phyloP scores from a whole-genome alignment of 2,329 filamentous ascomycete genomes.

The Diplodia intermedia region DNA sequence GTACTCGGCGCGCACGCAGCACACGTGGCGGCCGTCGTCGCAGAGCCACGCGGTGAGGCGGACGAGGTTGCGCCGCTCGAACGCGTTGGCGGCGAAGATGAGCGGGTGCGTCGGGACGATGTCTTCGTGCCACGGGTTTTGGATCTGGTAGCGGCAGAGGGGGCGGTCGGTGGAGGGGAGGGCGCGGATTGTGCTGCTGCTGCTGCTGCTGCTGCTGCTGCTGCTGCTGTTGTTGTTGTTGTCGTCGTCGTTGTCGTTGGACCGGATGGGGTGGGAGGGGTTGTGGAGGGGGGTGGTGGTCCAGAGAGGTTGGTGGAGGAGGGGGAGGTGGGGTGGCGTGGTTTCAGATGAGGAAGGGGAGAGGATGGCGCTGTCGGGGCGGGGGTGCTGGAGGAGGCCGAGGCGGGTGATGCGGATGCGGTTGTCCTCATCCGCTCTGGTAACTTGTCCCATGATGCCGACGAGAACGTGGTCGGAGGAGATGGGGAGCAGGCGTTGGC shows the following conservation, averaged over 20 bases:
- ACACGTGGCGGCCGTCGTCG: conserved; percentile 11
- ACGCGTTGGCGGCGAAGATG: conserved; percentile 32
- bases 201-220: no score
- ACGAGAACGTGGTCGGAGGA: neutral
- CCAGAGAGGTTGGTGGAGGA: conserved; percentile 11
- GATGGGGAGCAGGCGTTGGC: conserved; percentile 1
- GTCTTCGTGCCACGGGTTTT: conserved; percentile 15
- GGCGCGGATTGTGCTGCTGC: neutral
- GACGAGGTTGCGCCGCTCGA: conserved; percentile 7
- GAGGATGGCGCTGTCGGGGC: neutral
- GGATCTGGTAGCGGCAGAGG: neutral
- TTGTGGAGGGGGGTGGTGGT: neutral
- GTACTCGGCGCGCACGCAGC: conserved; percentile 13
- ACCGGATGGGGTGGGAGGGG: neutral
- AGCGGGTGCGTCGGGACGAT: conserved; percentile 32
- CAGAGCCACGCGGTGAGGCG: conserved; percentile 30
- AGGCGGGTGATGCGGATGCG: conserved; percentile 20
- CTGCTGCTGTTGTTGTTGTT: no score
- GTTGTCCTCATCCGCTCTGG: neutral
- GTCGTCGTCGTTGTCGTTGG: neutral
- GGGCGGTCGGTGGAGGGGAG: neutral
- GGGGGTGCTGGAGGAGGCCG: conserved; percentile 16
- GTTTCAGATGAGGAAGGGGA: conserved; percentile 11
- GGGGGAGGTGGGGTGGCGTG: neutral
- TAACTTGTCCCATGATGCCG: conserved; percentile 17